Evolutionary conservation across 345 rosid species (phyloP).

Genomic region (Euphorbia peplus): DNA sequence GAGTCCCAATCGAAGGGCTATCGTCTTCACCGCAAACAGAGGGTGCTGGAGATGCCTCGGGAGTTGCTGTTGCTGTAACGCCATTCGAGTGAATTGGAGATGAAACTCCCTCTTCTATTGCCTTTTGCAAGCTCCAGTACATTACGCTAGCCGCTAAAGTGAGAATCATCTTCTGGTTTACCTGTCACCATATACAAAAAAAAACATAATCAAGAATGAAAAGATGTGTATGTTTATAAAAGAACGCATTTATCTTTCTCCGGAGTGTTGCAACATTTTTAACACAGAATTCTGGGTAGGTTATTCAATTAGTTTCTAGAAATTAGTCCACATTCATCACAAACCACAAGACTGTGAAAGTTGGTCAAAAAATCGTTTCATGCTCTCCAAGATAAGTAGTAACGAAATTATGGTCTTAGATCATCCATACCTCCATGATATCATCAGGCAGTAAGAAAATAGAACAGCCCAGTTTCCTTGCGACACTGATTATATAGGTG

Average conservation of each 20-base stretch:
- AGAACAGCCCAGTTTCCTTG: constrained; percentile 95
- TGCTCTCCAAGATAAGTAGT: neutral
- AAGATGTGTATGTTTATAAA: neutral
- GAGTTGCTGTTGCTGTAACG: constrained; percentile 35
- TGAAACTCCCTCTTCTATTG: constrained; percentile 47
- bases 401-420: neutral
- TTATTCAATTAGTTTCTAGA: neutral
- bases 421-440: constrained; percentile 71
- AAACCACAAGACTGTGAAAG: neutral
- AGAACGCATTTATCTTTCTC: neutral
- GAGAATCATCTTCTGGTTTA: constrained; percentile 89
- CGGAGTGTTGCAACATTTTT: neutral
- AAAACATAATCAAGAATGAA: neutral
- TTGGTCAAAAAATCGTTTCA: neutral
- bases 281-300: neutral
- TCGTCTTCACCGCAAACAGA: constrained; percentile 76
- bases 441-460: constrained; percentile 96
- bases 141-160: constrained; percentile 83
- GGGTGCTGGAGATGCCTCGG: constrained; percentile 64
- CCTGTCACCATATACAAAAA: constrained; percentile 48
- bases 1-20: constrained; percentile 54
- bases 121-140: constrained; percentile 81
- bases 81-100: constrained; percentile 41
- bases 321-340: neutral
- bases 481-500: constrained; percentile 89